Evolutionary conservation across 2,329 filamentous ascomycete species (phyloP), one percentile per base, ranked within the genome.

Genomic region (Hymenoscyphus infarciens): DNA sequence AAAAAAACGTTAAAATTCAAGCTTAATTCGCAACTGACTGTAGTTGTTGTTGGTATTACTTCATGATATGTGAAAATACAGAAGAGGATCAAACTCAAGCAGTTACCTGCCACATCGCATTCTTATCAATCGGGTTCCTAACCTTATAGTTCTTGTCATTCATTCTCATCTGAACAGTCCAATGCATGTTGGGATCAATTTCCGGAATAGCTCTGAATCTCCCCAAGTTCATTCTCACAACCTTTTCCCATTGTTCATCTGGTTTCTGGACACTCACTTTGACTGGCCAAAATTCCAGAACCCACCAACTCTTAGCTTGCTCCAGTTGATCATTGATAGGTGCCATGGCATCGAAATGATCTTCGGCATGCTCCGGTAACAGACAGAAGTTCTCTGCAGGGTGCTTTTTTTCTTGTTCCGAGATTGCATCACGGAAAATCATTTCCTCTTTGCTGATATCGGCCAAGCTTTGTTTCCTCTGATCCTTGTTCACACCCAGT

Each of bases 271-370:
- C 60, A 1, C 73, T 66, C 2, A 79, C 71, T 61, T 79, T 77
- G 8, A 79, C 71, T 0, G 78, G 78, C 76, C 75, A 78, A 19
- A 77, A 63, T 64, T 80, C 78, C 1, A 79, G 69, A 3, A 78
- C 64, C 78, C 78, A 80, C 78, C 78, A 80, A 3, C 67, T 66
- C 56, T 74, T 77, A 0, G 74, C 74, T 11, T 73, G 57, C 1
- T 63, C 69, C 2, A 80, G 70, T 64, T 77, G 74, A 59, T 80
- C 78, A 56, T 78, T 79, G 56, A 79, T 71, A 0, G 71, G 69
- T n/a, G 74, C 68, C n/a, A 77, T 62, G 4, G 74, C 70, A 62
- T 80, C 78, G 57, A 80, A 79, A 64, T 76, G 75, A 60, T 79
- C 77, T 69, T 80, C 78, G 5, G 74, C 72, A 52, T 75, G 72